Evolutionary conservation across 441 rosid species (phyloP).

Genomic region (Aleurites moluccanus): DNA sequence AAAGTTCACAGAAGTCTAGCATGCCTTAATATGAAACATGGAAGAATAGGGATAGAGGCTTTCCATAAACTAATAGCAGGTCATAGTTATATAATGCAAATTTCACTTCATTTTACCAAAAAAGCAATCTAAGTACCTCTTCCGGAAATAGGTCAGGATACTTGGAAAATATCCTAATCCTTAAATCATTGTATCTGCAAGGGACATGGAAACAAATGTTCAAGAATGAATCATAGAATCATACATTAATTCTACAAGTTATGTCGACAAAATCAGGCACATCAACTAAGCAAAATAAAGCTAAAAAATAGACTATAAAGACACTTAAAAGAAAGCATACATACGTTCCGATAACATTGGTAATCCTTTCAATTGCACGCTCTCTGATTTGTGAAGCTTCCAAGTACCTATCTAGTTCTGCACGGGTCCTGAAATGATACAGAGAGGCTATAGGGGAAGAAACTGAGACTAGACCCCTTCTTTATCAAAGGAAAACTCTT

Average conservation of each 20-base stretch:
- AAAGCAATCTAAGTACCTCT: conserved; percentile 52
- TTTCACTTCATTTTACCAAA: conserved; percentile 1
- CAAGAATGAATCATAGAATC: conserved; percentile 3
- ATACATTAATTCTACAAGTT: not conserved
- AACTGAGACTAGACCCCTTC: conserved; percentile 56
- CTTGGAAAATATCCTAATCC: conserved; percentile 81
- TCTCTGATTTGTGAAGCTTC: conserved; percentile 95
- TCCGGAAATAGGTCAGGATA: conserved; percentile 84
- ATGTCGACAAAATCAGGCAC: not conserved
- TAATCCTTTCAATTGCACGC: conserved; percentile 90
- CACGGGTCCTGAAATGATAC: conserved; percentile 78
- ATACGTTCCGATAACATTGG: conserved; percentile 78
- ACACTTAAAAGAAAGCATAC: conserved; percentile 33
- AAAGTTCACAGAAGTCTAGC: not conserved
- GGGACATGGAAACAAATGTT: conserved; percentile 7
- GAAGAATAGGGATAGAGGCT: not conserved
- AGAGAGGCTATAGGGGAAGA: conserved; percentile 51
- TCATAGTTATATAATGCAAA: conserved; percentile 2
- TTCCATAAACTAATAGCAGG: not conserved
- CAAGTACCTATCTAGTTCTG: conserved; percentile 89
- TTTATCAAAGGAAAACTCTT: conserved; percentile 23
- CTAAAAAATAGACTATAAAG: conserved; percentile 6
- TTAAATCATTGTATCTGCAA: conserved; percentile 77
- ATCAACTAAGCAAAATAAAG: not conserved
- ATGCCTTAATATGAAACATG: not conserved